Evolutionary conservation across 2,329 filamentous ascomycete genomes (phyloP).

Genomic region (Epichloe hybrida): DNA sequence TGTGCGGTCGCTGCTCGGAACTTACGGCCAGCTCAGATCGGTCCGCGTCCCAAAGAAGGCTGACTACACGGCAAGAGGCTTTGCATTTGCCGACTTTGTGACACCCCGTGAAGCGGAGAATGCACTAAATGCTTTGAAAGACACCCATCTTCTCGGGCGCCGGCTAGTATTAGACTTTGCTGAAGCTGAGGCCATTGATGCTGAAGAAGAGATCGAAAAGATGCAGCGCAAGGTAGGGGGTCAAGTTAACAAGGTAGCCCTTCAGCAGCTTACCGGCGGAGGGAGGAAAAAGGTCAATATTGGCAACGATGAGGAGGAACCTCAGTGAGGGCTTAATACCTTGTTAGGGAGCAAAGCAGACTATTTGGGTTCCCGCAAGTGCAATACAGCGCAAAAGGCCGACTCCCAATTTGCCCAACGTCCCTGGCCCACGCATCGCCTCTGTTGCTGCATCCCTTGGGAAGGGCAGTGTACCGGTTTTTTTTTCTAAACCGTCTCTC

Average conservation of each 20-base stretch:
- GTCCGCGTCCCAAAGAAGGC: slow-evolving; percentile 94
- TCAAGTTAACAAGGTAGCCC: slow-evolving; percentile 79
- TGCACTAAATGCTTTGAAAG: slow-evolving; percentile 78
- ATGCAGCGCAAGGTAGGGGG: slow-evolving; percentile 95
- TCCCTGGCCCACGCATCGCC: slow-evolving; percentile 4
- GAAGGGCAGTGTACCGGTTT: slow-evolving; percentile 4
- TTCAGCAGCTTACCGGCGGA: slow-evolving; percentile 74
- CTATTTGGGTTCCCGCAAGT: slow-evolving; percentile 9
- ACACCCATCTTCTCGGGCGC: slow-evolving; percentile 86
- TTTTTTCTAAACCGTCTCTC: background rate
- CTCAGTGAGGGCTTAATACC: slow-evolving; percentile 18
- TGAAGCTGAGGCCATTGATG: slow-evolving; percentile 73
- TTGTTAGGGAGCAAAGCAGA: slow-evolving; percentile 6
- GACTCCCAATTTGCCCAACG: slow-evolving; percentile 1
- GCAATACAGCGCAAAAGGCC: background rate
- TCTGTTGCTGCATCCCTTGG: slow-evolving; percentile 7
- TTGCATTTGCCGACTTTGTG: slow-evolving; percentile 93
- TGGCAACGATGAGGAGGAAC: slow-evolving; percentile 53
- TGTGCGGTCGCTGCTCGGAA: slow-evolving; percentile 68
- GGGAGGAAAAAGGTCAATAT: slow-evolving; percentile 84
- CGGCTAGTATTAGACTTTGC: slow-evolving; percentile 86
- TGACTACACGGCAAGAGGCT: slow-evolving; percentile 75
- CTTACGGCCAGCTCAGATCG: slow-evolving; percentile 84
- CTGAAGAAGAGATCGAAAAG: slow-evolving; percentile 90
- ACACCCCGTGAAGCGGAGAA: slow-evolving; percentile 80